Base-by-base conservation (phyloP, 2,329 filamentous ascomycete genomes). In the Trichoderma sp. region DNA sequence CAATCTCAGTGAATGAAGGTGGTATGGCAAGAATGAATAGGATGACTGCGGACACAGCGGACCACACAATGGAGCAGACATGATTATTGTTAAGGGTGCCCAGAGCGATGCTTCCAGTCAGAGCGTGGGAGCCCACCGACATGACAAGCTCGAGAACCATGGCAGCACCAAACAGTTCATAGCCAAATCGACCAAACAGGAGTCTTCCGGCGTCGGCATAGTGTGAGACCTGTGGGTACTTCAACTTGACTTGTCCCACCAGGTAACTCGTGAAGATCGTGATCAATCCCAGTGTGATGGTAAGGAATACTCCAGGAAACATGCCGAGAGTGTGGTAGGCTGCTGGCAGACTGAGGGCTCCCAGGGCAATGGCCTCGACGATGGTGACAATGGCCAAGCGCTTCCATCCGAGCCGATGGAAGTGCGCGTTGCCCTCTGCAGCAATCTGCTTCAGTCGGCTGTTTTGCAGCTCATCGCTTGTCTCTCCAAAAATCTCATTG, bases 191-290 rank as follows among this genome's bases (percentile, higher is more conserved):
- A 3, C 90, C 89, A 63, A 82, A 80, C 59, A 91, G 79, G 49
- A 91, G 79, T 55, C 84, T 80, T 5, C 87, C 88, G 5, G 86
- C 89, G 72, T 91, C 89, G n/a, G 87, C 86, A 76, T 90, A 89
- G 72, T 85, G 86, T 58, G 85, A 83, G 58, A 90, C 82, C 21
- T 85, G 79, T 2, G 88, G 87, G 73, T 76, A 77, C 66, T 75
- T 77, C 69, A 81, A 70, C 75, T 81, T 81, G 68, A 79, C 76
- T 72, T 80, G 78, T 58, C 80, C 80, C 68, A 81, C 75, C 52
- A 81, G 73, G 67, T 79, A 77, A 67, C 77, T 79, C 52, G 78
- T 77, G 75, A 80, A 81, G 65, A 81, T 78, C 66, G 79, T 77
- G 43, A 80, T 60, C 5, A 80, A 46, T 16, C 80, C 80, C 26